A percentile compares a stretch with the other conserved stretches of the same genome.
These are phyloP conservation scores for Chaetomium olivaceum DNA, from an alignment of 2,329 filamentous ascomycete species.

Conservation along the genomic window DNA sequence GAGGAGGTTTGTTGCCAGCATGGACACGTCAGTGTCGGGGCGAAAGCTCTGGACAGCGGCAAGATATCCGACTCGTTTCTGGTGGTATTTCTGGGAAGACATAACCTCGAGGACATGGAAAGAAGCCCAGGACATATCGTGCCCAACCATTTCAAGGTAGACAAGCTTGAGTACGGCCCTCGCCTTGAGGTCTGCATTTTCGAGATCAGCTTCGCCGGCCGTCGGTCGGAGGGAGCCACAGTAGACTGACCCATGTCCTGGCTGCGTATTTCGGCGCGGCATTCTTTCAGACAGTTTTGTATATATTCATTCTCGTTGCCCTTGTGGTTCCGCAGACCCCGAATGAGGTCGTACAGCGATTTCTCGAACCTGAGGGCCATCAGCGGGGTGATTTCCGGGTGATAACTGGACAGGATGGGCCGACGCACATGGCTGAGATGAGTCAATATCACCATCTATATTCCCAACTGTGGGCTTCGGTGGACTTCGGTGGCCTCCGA, in stretches of 20 bases:
- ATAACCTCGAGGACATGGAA: constrained; percentile 99
- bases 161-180: constrained; percentile 93
- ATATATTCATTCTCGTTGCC: constrained; percentile 95
- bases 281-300: constrained; percentile 90
- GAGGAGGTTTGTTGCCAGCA: constrained; percentile 93
- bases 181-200: constrained; percentile 77
- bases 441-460: constrained; percentile 5
- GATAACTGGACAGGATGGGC: not conserved
- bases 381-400: constrained; percentile 26
- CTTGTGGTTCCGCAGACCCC: constrained; percentile 92
- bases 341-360: constrained; percentile 97
- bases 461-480: not conserved
- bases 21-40: constrained; percentile 92
- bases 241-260: constrained; percentile 79
- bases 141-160: constrained; percentile 98
- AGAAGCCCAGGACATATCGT: constrained; percentile 99
- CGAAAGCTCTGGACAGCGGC: constrained; percentile 95
- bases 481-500: not conserved
- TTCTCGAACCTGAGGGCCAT: constrained; percentile 85
- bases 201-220: constrained; percentile 27
- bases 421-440: constrained; percentile 32
- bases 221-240: not conserved
- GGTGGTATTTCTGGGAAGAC: constrained; percentile 90
- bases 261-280: constrained; percentile 84
- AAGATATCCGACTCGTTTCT: constrained; percentile 93